Conservation (phyloP, 352 stramenopile genomes). For the Pythium aphanidermatum region DNA sequence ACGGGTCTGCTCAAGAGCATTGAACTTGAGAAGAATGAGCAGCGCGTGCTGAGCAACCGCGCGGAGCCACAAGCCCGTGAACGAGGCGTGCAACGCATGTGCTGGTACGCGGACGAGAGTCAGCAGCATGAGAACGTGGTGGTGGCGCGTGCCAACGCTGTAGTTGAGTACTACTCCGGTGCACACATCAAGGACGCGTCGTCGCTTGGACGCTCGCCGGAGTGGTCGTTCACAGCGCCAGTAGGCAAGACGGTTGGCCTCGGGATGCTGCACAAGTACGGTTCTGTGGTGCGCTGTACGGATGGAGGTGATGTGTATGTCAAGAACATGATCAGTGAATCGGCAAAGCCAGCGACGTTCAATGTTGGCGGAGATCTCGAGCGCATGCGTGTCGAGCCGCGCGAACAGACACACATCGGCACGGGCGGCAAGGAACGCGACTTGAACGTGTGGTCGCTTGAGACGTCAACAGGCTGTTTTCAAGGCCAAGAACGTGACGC, state of each 20-base stretch:
- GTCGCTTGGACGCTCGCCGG: constrained; percentile 24
- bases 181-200: constrained; percentile 29
- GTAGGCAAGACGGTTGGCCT: constrained; percentile 35
- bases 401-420: constrained; percentile 47
- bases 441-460: constrained; percentile 73
- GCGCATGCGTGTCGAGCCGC: constrained; percentile 45
- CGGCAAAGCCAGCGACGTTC: constrained; percentile 37
- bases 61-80: constrained; percentile 37
- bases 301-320: constrained; percentile 46
- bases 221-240: constrained; percentile 38
- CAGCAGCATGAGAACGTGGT: constrained; percentile 46
- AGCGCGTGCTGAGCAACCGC: constrained; percentile 46
- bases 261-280: constrained; percentile 48
- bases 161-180: constrained; percentile 61
- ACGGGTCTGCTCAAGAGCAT: constrained; percentile 80
- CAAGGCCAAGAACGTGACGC: constrained; percentile 81
- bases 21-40: constrained; percentile 64
- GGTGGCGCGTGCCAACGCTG: constrained; percentile 44
- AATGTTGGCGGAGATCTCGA: constrained; percentile 48
- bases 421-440: constrained; percentile 82
- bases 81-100: constrained; percentile 44
- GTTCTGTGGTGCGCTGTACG: constrained; percentile 66
- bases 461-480: constrained; percentile 75
- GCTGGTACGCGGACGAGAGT: constrained; percentile 54
- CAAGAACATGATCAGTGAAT: constrained; percentile 34